Base-by-base conservation (phyloP, 177 flowering plant genomes). In the Tripterygium wilfordii region DNA sequence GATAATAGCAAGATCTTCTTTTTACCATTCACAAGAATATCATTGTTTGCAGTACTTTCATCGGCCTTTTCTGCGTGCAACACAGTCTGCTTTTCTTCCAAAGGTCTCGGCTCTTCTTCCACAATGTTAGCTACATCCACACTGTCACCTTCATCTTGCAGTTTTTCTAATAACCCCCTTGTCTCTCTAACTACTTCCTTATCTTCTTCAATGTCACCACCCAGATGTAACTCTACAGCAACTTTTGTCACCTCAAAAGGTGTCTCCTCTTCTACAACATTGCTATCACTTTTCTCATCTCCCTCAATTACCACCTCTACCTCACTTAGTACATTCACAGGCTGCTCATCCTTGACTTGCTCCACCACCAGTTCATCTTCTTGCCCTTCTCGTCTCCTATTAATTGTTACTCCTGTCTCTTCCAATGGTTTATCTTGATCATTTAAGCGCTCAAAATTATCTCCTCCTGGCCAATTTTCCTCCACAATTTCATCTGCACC, bases 121-220 rank as follows among this genome's bases (percentile, higher is more conserved):
- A 36, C 49, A n/a, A n/a, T n/a, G n/a, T n/a, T n/a, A n/a, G n/a
- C n/a, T 33, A 10, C 43, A 39, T 26, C 10, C 46, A 28, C 27
- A 26, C 9, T 18, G 31, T 8, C 27, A 7, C 49, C 60, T 19
- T 56, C 65, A 26, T 59, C 65, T 36, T 48, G 49, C 10, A 44
- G 36, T 23, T 40, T 42, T 36, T 69, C 58, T 18, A 48, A 4
- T 40, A 57, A 43, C 2, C 49, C 58, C 35, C 23, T 57, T 10
- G 53, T 53, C 49, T 54, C 61, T 27, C 45, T 21, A 5, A 21
- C 36, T 9, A 30, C 1, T 39, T 61, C 51, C 6, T 57, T 32
- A 10, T 41, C 44, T 8, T 64, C 48, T 24, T 15, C 39, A 46
- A 29, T 18, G 25, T 18, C 47, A 31, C 5, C 0, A 31, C 18